Conservation (phyloP, 441 rosid species). For the Erodium moschatum region DNA sequence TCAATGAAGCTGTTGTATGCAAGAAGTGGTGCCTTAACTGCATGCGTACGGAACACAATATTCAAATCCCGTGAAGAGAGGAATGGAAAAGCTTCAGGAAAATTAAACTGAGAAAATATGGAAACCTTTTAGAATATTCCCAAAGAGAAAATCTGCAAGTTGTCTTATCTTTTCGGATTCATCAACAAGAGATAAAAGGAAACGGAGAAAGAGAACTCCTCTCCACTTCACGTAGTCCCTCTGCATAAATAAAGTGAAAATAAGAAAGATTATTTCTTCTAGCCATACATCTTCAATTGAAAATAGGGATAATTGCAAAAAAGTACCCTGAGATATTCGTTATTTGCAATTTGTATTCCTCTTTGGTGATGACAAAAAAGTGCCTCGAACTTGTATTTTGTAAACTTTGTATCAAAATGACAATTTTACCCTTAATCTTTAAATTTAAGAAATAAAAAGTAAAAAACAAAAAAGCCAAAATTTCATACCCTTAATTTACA, state of each 20-base stretch:
- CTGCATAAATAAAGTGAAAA: slow-evolving; percentile 31
- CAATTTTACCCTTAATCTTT: too few relatives aligned
- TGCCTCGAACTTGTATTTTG: too few relatives aligned
- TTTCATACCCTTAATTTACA: too few relatives aligned
- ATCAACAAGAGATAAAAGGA: slow-evolving; percentile 80
- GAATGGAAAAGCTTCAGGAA: not conserved
- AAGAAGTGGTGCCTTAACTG: slow-evolving; percentile 89
- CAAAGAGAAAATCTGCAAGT: slow-evolving; percentile 81
- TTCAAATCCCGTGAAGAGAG: slow-evolving; percentile 20
- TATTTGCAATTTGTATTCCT: too few relatives aligned
- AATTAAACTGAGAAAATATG: slow-evolving; percentile 10
- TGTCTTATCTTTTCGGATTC: slow-evolving; percentile 82
- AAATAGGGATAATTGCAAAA: not conserved
- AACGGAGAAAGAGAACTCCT: slow-evolving; percentile 78
- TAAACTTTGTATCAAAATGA: too few relatives aligned
- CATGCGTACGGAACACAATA: slow-evolving; percentile 19
- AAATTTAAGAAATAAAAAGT: too few relatives aligned
- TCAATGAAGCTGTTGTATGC: slow-evolving; percentile 97
- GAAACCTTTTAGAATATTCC: slow-evolving; percentile 76
- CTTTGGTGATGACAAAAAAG: too few relatives aligned
- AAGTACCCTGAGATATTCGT: too few relatives aligned
- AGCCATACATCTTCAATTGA: not conserved
- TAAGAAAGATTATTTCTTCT: not conserved
- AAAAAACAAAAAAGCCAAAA: too few relatives aligned
- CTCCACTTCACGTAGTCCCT: slow-evolving; percentile 98